Conservation (phyloP, 164 flowering plant genomes). For the Santalum album region DNA sequence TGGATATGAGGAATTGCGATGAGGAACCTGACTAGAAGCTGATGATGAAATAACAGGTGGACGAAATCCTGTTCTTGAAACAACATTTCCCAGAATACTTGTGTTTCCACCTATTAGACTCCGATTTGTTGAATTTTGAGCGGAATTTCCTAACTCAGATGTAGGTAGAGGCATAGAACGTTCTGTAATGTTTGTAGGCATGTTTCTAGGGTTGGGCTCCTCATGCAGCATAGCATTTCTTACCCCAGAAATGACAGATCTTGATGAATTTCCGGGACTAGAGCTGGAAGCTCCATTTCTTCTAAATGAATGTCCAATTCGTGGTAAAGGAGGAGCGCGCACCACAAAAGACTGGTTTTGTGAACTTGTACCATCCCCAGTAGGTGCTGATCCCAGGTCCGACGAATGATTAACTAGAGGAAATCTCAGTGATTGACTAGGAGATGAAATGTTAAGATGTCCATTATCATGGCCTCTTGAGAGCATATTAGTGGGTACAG, state of each 20-base stretch:
- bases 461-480: slow-evolving; percentile 17
- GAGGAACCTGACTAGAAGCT: slow-evolving; percentile 33
- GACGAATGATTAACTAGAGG: slow-evolving; percentile 18
- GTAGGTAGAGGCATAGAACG: slow-evolving; percentile 42
- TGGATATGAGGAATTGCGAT: slow-evolving; percentile 29
- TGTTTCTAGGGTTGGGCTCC: slow-evolving; percentile 30
- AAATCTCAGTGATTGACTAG: slow-evolving; percentile 18
- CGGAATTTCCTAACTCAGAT: slow-evolving; percentile 30
- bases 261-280: slow-evolving; percentile 19
- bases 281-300: slow-evolving; percentile 29
- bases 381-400: slow-evolving; percentile 18
- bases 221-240: slow-evolving; percentile 13
- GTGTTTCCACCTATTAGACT: slow-evolving; percentile 21
- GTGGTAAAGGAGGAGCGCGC: slow-evolving; percentile 24
- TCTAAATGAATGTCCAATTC: slow-evolving; percentile 24
- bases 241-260: neutral
- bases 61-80: slow-evolving; percentile 40
- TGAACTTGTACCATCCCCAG: slow-evolving; percentile 13
- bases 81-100: slow-evolving; percentile 31
- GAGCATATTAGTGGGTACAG: slow-evolving; percentile 13
- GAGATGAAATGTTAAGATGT: slow-evolving; percentile 15
- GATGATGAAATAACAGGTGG: slow-evolving; percentile 31
- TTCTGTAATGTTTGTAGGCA: slow-evolving; percentile 37
- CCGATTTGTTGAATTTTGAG: slow-evolving; percentile 31
- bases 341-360: slow-evolving; percentile 18